These are phyloP conservation scores for Fraxinus floribunda DNA, from an alignment of 305 asterid species.

Conservation along the genomic window DNA sequence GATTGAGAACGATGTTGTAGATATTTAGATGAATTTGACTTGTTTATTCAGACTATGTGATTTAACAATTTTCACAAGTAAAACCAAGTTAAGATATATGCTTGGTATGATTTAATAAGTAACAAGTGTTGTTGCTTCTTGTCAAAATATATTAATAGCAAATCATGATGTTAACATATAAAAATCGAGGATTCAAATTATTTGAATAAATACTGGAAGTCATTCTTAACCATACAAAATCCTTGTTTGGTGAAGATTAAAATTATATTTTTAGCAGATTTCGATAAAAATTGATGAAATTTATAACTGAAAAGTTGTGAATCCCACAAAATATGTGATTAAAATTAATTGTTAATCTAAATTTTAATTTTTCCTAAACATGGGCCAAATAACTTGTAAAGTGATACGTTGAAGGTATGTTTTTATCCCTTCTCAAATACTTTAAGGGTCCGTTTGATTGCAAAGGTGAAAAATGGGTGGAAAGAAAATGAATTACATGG, in stretches of 20 bases:
- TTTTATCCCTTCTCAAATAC: background rate
- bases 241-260: too few species aligned
- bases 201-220: background rate
- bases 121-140: too few species aligned
- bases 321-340: too few species aligned
- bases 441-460: too few species aligned
- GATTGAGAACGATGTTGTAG: background rate
- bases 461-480: too few species aligned
- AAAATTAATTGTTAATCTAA: too few species aligned
- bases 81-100: background rate
- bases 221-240: background rate
- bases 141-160: background rate
- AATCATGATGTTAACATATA: background rate
- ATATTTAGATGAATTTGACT: constrained; percentile 3
- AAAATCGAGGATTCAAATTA: background rate
- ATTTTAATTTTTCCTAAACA: too few species aligned
- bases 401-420: background rate
- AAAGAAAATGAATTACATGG: too few species aligned
- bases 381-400: too few species aligned
- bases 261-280: too few species aligned
- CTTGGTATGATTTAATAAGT: background rate
- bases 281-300: too few species aligned
- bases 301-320: too few species aligned
- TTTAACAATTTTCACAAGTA: background rate
- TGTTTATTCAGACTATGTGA: background rate